Conservation (phyloP, 495 filamentous ascomycete species). For the Aspergillus conjunctus region DNA sequence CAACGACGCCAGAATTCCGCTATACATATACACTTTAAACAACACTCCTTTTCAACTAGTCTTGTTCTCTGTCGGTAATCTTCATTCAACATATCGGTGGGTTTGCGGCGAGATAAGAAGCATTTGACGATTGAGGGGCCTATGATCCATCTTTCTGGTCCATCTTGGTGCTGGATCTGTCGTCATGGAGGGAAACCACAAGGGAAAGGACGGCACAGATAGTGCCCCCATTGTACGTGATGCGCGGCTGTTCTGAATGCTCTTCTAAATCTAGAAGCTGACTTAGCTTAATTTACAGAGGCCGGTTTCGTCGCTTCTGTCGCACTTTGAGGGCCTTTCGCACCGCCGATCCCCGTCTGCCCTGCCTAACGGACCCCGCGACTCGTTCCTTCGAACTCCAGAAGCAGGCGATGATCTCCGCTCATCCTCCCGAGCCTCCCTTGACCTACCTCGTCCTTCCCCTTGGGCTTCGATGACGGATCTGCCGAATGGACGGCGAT, state of each 20-base stretch:
- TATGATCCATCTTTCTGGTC: conserved; percentile 37
- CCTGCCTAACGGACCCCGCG: conserved; percentile 33
- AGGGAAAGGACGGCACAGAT: conserved; percentile 44
- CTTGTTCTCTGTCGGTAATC: not conserved
- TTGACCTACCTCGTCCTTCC: conserved; percentile 54
- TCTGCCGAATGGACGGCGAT: conserved; percentile 27
- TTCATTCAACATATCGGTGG: conserved; percentile 3
- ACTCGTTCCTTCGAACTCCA: conserved; percentile 42
- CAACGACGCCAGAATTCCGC: not conserved
- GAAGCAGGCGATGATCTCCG: conserved; percentile 50
- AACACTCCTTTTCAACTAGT: conserved; percentile 6
- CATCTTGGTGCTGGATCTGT: conserved; percentile 30
- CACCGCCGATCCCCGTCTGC: conserved; percentile 47
- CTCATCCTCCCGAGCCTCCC: conserved; percentile 48
- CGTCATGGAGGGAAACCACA: conserved; percentile 45
- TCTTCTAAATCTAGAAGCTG: conserved; percentile 17
- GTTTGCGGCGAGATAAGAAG: not conserved
- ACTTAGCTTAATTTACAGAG: conserved; percentile 38
- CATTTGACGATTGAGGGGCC: conserved; percentile 20
- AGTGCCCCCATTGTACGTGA: conserved; percentile 51
- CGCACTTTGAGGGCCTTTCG: conserved; percentile 88
- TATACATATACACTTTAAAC: not conserved
- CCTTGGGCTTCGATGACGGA: conserved; percentile 43
- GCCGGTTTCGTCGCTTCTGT: conserved; percentile 89
- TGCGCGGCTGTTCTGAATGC: conserved; percentile 6